Evolutionary conservation across 2,329 filamentous ascomycete species (phyloP).

Genomic region (Fusarium temperatum): DNA sequence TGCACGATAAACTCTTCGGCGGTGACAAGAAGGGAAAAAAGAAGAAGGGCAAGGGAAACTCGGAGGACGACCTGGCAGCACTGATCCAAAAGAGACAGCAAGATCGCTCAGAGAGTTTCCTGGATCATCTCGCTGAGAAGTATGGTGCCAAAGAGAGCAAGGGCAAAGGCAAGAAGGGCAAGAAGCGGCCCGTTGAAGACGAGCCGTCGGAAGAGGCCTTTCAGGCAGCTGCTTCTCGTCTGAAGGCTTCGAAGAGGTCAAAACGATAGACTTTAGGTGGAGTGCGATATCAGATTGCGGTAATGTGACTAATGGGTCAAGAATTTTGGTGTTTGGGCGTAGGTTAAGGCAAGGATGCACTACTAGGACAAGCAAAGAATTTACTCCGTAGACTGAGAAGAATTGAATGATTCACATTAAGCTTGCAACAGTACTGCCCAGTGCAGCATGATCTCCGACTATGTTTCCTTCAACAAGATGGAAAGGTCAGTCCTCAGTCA

Average conservation of each 20-base stretch:
- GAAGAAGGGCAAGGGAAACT: constrained; percentile 52
- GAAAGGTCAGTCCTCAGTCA: background rate
- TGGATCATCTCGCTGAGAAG: constrained; percentile 80
- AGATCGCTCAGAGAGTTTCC: constrained; percentile 66
- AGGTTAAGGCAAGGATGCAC: background rate
- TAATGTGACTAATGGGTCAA: background rate
- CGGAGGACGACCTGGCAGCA: constrained; percentile 70
- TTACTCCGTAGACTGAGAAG: background rate
- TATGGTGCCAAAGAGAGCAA: constrained; percentile 63
- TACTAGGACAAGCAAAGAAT: background rate
- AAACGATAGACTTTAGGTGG: constrained; percentile 17
- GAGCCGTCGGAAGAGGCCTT: constrained; percentile 70
- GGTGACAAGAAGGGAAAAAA: constrained; percentile 57
- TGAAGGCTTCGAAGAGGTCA: constrained; percentile 47
- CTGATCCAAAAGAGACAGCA: constrained; percentile 79
- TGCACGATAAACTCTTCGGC: constrained; percentile 75
- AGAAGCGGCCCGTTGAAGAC: constrained; percentile 67
- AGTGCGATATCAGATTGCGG: background rate
- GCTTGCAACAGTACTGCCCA: background rate
- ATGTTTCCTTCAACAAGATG: too few species aligned
- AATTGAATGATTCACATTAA: background rate
- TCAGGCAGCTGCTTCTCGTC: constrained; percentile 62
- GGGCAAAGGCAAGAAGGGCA: constrained; percentile 60
- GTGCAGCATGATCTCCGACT: background rate
- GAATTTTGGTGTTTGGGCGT: constrained; percentile 10